These are phyloP conservation scores for Penicillium daleae DNA, from an alignment of 495 filamentous ascomycete species.

Conservation along the genomic window DNA sequence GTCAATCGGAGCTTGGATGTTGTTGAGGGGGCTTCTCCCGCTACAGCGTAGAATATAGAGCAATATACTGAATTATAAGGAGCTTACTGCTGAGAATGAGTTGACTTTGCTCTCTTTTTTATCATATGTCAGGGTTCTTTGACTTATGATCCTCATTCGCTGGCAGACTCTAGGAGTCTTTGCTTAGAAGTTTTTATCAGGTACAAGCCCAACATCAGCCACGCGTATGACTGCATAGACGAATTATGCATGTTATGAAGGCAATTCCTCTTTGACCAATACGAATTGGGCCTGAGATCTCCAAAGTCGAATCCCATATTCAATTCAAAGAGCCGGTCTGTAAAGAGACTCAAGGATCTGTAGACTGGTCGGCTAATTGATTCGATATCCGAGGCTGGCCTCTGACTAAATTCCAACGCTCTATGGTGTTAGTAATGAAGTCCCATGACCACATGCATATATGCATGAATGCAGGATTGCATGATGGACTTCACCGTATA, in stretches of 20 bases:
- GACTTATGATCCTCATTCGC: background rate
- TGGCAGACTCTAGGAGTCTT: background rate
- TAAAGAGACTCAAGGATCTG: background rate
- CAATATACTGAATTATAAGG: background rate
- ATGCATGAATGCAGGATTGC: background rate
- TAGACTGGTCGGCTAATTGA: background rate
- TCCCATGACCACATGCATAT: background rate
- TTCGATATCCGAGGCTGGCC: background rate
- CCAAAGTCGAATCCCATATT: background rate
- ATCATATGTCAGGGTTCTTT: background rate
- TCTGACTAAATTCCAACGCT: background rate
- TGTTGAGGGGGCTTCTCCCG: background rate
- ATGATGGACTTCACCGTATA: background rate
- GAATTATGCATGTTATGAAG: background rate
- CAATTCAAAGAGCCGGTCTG: background rate
- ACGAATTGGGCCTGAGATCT: background rate
- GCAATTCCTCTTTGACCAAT: background rate
- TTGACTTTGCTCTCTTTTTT: background rate
- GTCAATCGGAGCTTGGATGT: constrained; percentile 9
- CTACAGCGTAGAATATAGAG: background rate
- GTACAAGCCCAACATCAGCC: background rate
- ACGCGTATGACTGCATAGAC: background rate
- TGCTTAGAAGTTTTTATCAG: background rate
- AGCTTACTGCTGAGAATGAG: background rate
- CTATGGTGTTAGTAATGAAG: background rate